Evolutionary conservation across 1,284 basidiomycete genomes (phyloP), one percentile per base, ranked within the genome.

Genomic region (Rhodotorula mucilaginosa): DNA sequence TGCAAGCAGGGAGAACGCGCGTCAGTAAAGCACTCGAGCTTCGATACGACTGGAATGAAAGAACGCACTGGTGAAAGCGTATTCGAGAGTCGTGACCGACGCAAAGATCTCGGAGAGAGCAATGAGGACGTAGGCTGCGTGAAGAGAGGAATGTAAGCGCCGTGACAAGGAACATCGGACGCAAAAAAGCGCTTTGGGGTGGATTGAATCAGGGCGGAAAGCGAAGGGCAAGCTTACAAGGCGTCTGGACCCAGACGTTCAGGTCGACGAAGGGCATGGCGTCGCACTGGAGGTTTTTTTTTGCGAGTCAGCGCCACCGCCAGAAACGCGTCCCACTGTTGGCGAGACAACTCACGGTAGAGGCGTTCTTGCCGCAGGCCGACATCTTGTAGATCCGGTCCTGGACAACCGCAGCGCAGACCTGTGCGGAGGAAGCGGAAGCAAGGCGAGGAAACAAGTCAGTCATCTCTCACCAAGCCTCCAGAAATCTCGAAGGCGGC

Each of bases 81-180:
- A 93, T 81, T 95, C 92, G 75, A 84, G 79, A 64, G 82, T 82
- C 26, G 91, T 93, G 81, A 95, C 91, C 15, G 89, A 90, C 1
- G 91, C 90, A 65, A 95, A 86, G 79, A 95, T 92, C 83, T 84
- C 84, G 70, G 81, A 83, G 29, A 84, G 79, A 46, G 91, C 81
- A 65, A 79, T 79, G 62, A 80, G 73, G 57, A 80, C 70, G 66
- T 76, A 78, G 52, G 65, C 69, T 70, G 64, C 21, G 23, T 10
- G 7, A 7, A n/a, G 13, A 29, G 5, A 12, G 47, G 29, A 34
- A 47, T 19, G 57, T 39, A 6, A 8, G 56, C 39, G 31, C 18
- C 21, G 52, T 5, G 18, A 23, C 39, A 8, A 44, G 19, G 18
- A 29, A 26, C 7, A 16, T 26, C 26, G 26, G n/a, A 34, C 19